Evolutionary conservation across 1,284 basidiomycete species (phyloP).

Genomic region (Gymnopus androsaceus): DNA sequence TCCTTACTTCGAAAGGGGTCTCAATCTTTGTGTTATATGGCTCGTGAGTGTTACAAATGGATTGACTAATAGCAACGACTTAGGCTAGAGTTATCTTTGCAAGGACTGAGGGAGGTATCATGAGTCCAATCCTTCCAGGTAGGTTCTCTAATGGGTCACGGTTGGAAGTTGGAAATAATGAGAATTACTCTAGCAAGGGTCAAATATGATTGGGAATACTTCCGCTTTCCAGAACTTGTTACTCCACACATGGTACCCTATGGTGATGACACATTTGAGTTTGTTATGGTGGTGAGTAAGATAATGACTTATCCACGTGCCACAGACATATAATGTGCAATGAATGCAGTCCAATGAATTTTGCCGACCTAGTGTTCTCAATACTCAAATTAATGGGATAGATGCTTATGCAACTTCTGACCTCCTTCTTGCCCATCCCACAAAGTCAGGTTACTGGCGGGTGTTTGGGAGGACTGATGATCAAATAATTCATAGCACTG

Average conservation of each 20-base stretch:
- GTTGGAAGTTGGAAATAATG: not conserved
- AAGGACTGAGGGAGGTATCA: conserved; percentile 1
- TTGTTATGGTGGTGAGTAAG: conserved; percentile 21
- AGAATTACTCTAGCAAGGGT: conserved; percentile 11
- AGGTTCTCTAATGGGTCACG: not conserved
- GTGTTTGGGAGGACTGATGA: conserved; percentile 50
- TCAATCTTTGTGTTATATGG: conserved; percentile 26
- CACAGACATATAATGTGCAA: not conserved
- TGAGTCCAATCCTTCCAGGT: conserved; percentile 20
- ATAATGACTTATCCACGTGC: not conserved
- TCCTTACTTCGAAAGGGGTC: conserved; percentile 25
- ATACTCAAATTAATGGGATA: conserved; percentile 25
- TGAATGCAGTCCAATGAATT: not conserved
- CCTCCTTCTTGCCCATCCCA: conserved; percentile 46
- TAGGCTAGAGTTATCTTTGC: too few relatives aligned
- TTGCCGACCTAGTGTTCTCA: conserved; percentile 17
- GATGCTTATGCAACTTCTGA: conserved; percentile 40
- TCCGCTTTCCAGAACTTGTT: conserved; percentile 20
- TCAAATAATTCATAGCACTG: conserved; percentile 52
- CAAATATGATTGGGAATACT: conserved; percentile 29
- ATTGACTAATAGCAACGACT: not conserved
- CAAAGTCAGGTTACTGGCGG: conserved; percentile 43
- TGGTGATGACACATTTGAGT: conserved; percentile 21
- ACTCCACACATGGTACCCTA: conserved; percentile 14
- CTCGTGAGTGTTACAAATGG: conserved; percentile 19